A percentile compares a stretch with the other conserved stretches of the same genome.
These are phyloP conservation scores for Aspergillus brasiliensis DNA, from an alignment of 2,329 filamentous ascomycete genomes.

Conservation along the genomic window DNA sequence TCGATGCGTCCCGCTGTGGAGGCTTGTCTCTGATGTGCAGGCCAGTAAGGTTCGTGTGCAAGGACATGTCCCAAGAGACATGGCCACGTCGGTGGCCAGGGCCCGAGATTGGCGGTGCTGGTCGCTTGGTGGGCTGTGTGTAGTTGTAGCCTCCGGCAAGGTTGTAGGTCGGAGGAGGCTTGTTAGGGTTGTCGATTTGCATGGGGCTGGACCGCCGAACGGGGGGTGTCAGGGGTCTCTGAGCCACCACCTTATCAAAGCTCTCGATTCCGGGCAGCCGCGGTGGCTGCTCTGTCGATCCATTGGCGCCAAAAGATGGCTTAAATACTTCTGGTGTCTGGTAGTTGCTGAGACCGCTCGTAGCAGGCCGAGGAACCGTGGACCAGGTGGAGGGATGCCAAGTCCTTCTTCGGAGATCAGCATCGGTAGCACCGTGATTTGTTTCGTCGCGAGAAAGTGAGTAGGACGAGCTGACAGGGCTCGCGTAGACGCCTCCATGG, in stretches of 20 bases:
- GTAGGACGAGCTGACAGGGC: slow-evolving; percentile 67
- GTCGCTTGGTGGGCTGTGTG: slow-evolving; percentile 36
- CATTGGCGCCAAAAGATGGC: slow-evolving; percentile 56
- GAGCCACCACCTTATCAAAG: slow-evolving; percentile 71
- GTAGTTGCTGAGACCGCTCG: slow-evolving; percentile 74
- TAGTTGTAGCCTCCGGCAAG: slow-evolving; percentile 41
- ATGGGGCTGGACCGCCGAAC: slow-evolving; percentile 72
- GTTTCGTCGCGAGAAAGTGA: slow-evolving; percentile 42
- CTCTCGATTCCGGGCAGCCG: slow-evolving; percentile 89
- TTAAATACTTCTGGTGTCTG: slow-evolving; percentile 68
- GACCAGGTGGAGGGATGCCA: slow-evolving; percentile 79
- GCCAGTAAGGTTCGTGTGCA: slow-evolving; percentile 48
- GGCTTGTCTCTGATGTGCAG: slow-evolving; percentile 45
- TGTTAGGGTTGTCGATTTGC: slow-evolving; percentile 65
- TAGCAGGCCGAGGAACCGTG: slow-evolving; percentile 64
- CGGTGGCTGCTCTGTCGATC: slow-evolving; percentile 59
- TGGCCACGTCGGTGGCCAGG: slow-evolving; percentile 49
- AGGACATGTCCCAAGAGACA: slow-evolving; percentile 52
- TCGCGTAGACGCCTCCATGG: slow-evolving; percentile 65
- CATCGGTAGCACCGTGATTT: slow-evolving; percentile 57
- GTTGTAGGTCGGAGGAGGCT: slow-evolving; percentile 29
- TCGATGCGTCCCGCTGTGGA: slow-evolving; percentile 38
- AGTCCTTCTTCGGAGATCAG: slow-evolving; percentile 79
- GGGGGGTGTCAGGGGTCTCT: slow-evolving; percentile 63
- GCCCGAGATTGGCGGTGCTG: slow-evolving; percentile 46